Evolutionary conservation across 768 basidiomycete genomes (phyloP), one percentile per base, ranked within the genome.

Genomic region (Phylloporus sp.): DNA sequence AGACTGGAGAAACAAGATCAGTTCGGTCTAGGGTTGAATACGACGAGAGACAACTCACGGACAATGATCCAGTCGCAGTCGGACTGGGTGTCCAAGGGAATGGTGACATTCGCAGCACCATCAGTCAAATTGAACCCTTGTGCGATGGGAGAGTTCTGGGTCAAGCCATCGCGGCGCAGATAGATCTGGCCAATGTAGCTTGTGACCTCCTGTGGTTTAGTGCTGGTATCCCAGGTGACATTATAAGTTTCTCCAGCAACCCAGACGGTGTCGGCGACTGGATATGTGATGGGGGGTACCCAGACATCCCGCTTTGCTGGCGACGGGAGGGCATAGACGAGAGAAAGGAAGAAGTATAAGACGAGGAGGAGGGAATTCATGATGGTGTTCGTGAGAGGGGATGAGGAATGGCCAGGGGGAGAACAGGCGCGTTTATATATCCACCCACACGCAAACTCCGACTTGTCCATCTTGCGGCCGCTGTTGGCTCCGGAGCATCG

Each of bases 151-250:
- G 75, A 26, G 62, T 27, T n/a, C 18, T 69, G 56, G 5, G 72
- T 72, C 7, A 59, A 41, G 16, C 47, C 52, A 5, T 61, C 67
- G 28, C 69, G 66, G 44, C 78, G 72, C 31, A 82, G 71, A 44
- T 71, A 65, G 47, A 82, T 70, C 49, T 43, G 24, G 28, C 80
- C 80, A 4, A 51, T 28, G 35, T 61, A 59, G 59, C 81, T 81
- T 20, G 80, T 81, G 55, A 82, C 76, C 50, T 80, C 61, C 5
- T 52, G 49, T 0, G 80, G 80, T 26, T 70, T 50, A 47, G 63
- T 56, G 18, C 75, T 70, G 7, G 63, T 69, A 53, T 80, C 65
- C 80, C 80, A 82, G 35, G 70, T 72, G 52, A 82, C 78, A 45
- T 62, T 69, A 50, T 72, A 72, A 5, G 52, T 63, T 16, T 60